phyloP scores from a whole-genome alignment of 805 yeast genomes.

The Ogataea parapolymorpha region DNA sequence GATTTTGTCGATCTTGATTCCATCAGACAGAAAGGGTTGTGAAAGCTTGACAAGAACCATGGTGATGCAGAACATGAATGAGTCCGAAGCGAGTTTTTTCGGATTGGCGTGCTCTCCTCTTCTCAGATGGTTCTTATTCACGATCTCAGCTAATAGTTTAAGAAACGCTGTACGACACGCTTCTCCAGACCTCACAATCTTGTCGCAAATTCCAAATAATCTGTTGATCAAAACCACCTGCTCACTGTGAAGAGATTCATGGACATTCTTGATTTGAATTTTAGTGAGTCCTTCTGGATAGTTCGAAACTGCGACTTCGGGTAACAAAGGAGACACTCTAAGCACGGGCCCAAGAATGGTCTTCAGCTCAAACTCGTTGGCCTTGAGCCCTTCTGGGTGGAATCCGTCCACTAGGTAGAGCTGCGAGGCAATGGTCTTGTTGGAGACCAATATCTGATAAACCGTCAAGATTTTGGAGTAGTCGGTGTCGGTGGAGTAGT shows the following conservation, averaged over 20 bases:
- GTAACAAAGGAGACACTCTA: constrained; percentile 68
- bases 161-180: constrained; percentile 62
- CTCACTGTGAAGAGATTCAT: constrained; percentile 62
- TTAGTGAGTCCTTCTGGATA: constrained; percentile 39
- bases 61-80: constrained; percentile 76
- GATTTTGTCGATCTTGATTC: constrained; percentile 71
- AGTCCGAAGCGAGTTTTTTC: constrained; percentile 66
- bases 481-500: constrained; percentile 45
- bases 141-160: constrained; percentile 64
- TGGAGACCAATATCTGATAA: constrained; percentile 53
- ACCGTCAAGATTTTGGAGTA: constrained; percentile 53
- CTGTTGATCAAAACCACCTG: constrained; percentile 57
- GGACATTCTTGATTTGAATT: constrained; percentile 45
- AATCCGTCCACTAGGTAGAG: constrained; percentile 59
- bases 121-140: constrained; percentile 84
- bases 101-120: constrained; percentile 80
- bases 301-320: constrained; percentile 44
- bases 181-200: constrained; percentile 69
- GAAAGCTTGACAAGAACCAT: constrained; percentile 66
- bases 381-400: constrained; percentile 43
- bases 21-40: constrained; percentile 71
- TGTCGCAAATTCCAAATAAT: constrained; percentile 67
- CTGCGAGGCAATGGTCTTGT: constrained; percentile 58
- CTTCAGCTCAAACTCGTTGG: constrained; percentile 53
- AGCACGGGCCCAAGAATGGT: constrained; percentile 78